These are phyloP conservation scores for Cavenderia fasciculata DNA, from an alignment of 78 protist species.

Conservation along the genomic window DNA sequence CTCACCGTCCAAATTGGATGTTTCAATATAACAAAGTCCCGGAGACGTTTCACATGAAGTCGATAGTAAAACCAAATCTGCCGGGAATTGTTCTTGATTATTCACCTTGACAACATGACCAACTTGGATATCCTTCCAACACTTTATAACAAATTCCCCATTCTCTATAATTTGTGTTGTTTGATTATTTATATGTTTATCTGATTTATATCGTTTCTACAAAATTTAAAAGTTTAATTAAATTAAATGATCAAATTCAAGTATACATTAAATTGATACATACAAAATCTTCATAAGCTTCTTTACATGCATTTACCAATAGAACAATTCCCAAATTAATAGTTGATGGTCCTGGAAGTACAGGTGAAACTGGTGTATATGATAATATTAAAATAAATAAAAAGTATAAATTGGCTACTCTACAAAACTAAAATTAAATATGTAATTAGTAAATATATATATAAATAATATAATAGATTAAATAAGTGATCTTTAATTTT, in stretches of 20 bases:
- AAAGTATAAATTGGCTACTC: constrained; percentile 62
- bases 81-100: constrained; percentile 60
- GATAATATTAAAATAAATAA: constrained; percentile 31
- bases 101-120: constrained; percentile 72
- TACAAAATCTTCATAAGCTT: constrained; percentile 69
- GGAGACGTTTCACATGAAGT: constrained; percentile 21
- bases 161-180: background rate
- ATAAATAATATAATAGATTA: background rate
- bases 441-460: background rate
- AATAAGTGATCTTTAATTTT: background rate
- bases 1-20: constrained; percentile 90
- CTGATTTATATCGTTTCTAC: constrained; percentile 35
- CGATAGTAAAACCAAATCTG: constrained; percentile 62
- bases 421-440: constrained; percentile 23
- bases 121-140: constrained; percentile 45
- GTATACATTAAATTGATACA: background rate
- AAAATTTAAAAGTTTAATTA: background rate
- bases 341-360: constrained; percentile 31
- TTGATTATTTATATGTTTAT: constrained; percentile 43
- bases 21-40: constrained; percentile 85
- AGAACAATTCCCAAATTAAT: constrained; percentile 54
- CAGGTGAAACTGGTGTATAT: constrained; percentile 19
- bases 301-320: constrained; percentile 48
- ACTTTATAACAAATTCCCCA: background rate
- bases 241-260: background rate